Evolutionary conservation across 495 filamentous ascomycete genomes (phyloP).

Genomic region (Penicillium flavigenum): DNA sequence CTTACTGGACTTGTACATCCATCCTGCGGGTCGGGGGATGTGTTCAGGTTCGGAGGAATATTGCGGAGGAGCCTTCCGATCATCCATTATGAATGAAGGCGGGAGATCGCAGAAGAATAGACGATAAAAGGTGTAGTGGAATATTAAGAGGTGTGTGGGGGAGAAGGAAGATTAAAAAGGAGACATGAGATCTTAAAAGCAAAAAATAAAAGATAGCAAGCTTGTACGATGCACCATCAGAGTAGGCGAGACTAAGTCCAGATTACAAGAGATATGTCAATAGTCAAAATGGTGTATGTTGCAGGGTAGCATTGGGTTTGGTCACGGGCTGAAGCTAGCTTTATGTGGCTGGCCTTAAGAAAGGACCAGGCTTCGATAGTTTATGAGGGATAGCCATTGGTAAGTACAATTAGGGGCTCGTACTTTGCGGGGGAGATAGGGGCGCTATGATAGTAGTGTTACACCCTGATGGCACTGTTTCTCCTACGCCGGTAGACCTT

Average conservation of each 20-base stretch:
- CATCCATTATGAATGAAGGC: conserved; percentile 16
- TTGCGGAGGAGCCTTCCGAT: conserved; percentile 16
- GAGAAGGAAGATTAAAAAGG: not conserved
- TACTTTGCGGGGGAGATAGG: not conserved
- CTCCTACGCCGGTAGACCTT: not conserved
- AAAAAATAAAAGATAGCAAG: conserved; percentile 1
- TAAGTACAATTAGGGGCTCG: not conserved
- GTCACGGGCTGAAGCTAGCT: conserved; percentile 5
- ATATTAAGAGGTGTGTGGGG: not conserved
- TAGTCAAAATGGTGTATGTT: not conserved
- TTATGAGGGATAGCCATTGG: not conserved
- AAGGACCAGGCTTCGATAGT: not conserved
- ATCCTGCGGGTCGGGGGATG: conserved; percentile 32
- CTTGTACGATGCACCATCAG: not conserved
- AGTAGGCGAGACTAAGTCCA: not conserved
- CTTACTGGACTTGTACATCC: conserved; percentile 52
- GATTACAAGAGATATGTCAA: not conserved
- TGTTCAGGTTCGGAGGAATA: conserved; percentile 14
- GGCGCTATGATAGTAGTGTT: conserved; percentile 30
- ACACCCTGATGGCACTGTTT: conserved; percentile 18
- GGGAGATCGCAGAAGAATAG: not conserved
- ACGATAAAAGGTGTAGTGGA: not conserved
- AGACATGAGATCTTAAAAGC: conserved; percentile 4
- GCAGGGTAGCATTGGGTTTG: conserved; percentile 10
- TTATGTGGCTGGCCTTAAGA: conserved; percentile 1